These are phyloP conservation scores for Phytophthora pluvialis DNA, from an alignment of 352 stramenopile genomes.

Conservation along the genomic window DNA sequence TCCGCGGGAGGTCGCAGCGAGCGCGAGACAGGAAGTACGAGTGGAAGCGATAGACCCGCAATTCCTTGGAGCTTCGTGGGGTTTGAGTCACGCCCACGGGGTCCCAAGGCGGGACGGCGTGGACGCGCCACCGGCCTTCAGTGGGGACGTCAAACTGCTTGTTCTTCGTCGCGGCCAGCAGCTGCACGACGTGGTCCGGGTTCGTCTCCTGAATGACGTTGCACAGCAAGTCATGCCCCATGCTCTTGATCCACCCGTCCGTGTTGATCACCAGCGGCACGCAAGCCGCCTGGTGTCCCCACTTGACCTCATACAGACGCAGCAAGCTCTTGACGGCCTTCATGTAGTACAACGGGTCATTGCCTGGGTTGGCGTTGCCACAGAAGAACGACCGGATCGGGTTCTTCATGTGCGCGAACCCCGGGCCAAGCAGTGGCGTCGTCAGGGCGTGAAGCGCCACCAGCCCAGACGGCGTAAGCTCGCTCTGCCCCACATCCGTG, in stretches of 20 bases:
- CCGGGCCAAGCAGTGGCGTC: conserved; percentile 90
- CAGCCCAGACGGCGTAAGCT: conserved; percentile 93
- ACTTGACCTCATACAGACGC: conserved; percentile 66
- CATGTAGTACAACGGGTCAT: conserved; percentile 80
- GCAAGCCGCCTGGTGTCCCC: conserved; percentile 31
- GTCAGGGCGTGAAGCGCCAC: conserved; percentile 92
- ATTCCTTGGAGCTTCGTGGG: conserved; percentile 80
- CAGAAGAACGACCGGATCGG: conserved; percentile 81
- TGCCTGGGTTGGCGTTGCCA: conserved; percentile 75
- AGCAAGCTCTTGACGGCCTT: conserved; percentile 74
- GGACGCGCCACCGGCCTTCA: conserved; percentile 53
- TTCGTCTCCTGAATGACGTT: conserved; percentile 85
- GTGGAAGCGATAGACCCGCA: conserved; percentile 81
- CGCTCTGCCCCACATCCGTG: conserved; percentile 95
- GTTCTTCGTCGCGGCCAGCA: conserved; percentile 90
- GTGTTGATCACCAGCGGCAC: conserved; percentile 96
- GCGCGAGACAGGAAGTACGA: conserved; percentile 76
- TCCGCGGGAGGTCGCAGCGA: conserved; percentile 40
- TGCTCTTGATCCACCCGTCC: conserved; percentile 97
- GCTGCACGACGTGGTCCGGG: conserved; percentile 94
- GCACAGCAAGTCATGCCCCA: conserved; percentile 95
- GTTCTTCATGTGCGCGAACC: conserved; percentile 91
- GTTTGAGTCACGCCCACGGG: conserved; percentile 63
- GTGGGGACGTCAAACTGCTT: conserved; percentile 85
- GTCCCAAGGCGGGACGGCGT: conserved; percentile 76